Base-by-base conservation (phyloP, 169 alveolate genomes). In the Babesia sp. region DNA sequence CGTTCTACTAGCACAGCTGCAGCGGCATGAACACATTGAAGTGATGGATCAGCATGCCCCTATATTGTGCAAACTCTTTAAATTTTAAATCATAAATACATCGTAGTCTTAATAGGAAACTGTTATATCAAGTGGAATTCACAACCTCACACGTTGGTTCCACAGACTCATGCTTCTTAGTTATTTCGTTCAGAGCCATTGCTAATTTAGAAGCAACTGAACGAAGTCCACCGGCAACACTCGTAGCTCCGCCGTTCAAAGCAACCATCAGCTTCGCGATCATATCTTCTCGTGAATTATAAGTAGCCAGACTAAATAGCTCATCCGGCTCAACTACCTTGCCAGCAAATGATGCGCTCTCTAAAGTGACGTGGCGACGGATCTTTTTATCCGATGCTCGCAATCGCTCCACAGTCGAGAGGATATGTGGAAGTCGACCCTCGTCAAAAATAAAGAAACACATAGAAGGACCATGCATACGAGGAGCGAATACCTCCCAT, bases 391-490 rank as follows among this genome's bases (percentile, higher is more conserved):
- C 68, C 2, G 76, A 31, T 18, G n/a, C 48, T 11, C 86, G 67
- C 53, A 77, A 37, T 16, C 68, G 54, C 68, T 68, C 67, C 14
- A 77, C n/a, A 63, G 70, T 37, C 9, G 46, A 3, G 45, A 77
- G 44, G 29, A 77, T 45, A 69, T 64, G 71, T 33, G 86, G 86
- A 34, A 77, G 39, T 44, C 46, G 16, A 2, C 41, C 58, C 16
- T 69, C 79, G 28, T 77, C 81, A 60, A 64, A 69, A 8, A 77
- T 28, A 48, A 77, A 77, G 73, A 45, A 34, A 71, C 67, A 77
- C 79, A 77, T 39, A 20, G 67, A 56, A 2, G 86, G 67, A 34
- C 68, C 71, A 53, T 66, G 68, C 66, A 77, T 33, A 16, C 66
- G 55, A n/a, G 79, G 72, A 33, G 71, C 70, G 26, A 68, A 58